Conservation (phyloP, 495 filamentous ascomycete species). For the Penicillium waksmanii region DNA sequence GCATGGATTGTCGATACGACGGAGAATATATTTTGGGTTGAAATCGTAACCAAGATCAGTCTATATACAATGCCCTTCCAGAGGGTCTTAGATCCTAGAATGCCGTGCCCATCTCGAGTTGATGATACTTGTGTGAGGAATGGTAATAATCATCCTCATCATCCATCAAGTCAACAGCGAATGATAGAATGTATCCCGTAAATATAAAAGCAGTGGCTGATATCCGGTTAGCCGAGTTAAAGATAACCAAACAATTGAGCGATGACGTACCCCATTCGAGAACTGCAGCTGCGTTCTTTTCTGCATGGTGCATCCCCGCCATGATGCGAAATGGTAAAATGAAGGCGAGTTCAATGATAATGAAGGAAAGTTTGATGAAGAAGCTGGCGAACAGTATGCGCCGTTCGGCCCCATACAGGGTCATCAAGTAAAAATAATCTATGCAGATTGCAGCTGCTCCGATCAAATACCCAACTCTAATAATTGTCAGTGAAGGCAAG, state of each 20-base stretch:
- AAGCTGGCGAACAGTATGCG: constrained; percentile 26
- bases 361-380: constrained; percentile 25
- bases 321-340: constrained; percentile 25
- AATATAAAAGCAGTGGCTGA: constrained; percentile 28
- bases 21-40: background rate
- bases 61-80: constrained; percentile 6
- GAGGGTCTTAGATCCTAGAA: background rate
- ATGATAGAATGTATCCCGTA: constrained; percentile 27
- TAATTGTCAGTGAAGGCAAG: constrained; percentile 8
- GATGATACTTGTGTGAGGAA: constrained; percentile 21
- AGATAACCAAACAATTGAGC: background rate
- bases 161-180: constrained; percentile 22
- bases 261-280: constrained; percentile 25
- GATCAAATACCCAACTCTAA: constrained; percentile 22
- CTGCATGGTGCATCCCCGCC: constrained; percentile 10
- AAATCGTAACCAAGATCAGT: background rate
- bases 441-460: constrained; percentile 25
- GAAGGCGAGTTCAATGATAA: constrained; percentile 25
- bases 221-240: background rate
- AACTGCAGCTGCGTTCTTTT: constrained; percentile 24
- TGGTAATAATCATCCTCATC: constrained; percentile 10
- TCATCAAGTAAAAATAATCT: constrained; percentile 24
- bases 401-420: constrained; percentile 14
- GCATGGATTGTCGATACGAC: background rate
- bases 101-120: constrained; percentile 21